phyloP scores from a whole-genome alignment of 495 filamentous ascomycete species.

The Talaromyces stipitatus region DNA sequence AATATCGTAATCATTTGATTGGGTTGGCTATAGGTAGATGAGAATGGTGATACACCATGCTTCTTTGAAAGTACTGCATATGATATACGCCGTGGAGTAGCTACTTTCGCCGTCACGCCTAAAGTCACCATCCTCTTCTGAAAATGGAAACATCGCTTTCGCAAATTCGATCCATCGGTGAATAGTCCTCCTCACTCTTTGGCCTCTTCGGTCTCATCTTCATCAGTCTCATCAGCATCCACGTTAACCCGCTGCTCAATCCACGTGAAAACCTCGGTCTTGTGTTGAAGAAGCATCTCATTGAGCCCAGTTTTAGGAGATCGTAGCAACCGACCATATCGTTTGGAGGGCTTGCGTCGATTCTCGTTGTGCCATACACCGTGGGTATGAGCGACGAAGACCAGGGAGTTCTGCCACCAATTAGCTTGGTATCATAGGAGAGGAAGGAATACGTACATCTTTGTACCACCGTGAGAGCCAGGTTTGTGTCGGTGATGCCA shows the following conservation, averaged over 20 bases:
- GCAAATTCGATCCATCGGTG: not conserved
- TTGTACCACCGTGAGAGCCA: constrained; percentile 67
- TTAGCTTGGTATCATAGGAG: not conserved
- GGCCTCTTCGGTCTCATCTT: constrained; percentile 11
- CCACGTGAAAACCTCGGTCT: constrained; percentile 47
- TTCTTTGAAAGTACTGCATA: too few species aligned
- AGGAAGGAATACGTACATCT: constrained; percentile 26
- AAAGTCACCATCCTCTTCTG: not conserved
- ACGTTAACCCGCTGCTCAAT: constrained; percentile 36
- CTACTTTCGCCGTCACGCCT: not conserved
- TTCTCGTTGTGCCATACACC: constrained; percentile 58
- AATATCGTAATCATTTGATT: not conserved
- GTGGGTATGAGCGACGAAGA: constrained; percentile 67
- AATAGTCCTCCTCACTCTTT: not conserved
- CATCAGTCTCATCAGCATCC: constrained; percentile 23
- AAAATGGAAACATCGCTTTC: not conserved
- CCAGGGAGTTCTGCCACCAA: constrained; percentile 47
- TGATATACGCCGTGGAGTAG: not conserved
- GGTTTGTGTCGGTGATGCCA: constrained; percentile 55
- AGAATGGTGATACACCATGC: too few species aligned
- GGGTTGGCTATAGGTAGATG: too few species aligned
- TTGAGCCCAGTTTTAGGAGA: constrained; percentile 46
- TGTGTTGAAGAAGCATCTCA: constrained; percentile 58
- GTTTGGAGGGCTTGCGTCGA: constrained; percentile 53
- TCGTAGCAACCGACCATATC: constrained; percentile 56